Percentiles rank a stretch among this genome's conserved stretches.
Conservation (phyloP, 2,329 filamentous ascomycete species). For the Calonectria ilicicola region DNA sequence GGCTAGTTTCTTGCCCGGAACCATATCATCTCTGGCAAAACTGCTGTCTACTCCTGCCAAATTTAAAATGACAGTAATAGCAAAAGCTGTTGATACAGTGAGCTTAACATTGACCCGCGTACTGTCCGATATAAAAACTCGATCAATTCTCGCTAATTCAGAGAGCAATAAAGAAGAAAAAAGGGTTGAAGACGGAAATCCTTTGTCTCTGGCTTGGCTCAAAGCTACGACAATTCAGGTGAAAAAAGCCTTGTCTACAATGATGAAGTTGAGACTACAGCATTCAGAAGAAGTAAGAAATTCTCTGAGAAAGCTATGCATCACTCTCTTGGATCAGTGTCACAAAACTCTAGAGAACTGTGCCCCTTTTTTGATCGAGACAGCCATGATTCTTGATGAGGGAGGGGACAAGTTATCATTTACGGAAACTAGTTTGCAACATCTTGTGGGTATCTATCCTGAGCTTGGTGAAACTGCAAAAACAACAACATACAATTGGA, state of each 20-base stretch:
- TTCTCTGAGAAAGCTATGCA: conserved; percentile 77
- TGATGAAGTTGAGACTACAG: conserved; percentile 81
- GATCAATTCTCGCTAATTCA: conserved; percentile 56
- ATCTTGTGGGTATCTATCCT: conserved; percentile 72
- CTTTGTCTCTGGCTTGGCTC: conserved; percentile 74
- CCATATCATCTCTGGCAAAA: conserved; percentile 84
- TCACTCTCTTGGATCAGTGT: conserved; percentile 83
- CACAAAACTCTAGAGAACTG: conserved; percentile 78
- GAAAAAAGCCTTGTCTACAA: conserved; percentile 82
- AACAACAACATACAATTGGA: conserved; percentile 82
- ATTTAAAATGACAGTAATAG: conserved; percentile 69
- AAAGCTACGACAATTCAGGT: conserved; percentile 84
- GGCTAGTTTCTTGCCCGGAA: conserved; percentile 88
- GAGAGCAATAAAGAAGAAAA: conserved; percentile 41
- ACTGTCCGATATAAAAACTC: conserved; percentile 68
- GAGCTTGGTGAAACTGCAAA: conserved; percentile 75
- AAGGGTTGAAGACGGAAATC: conserved; percentile 45
- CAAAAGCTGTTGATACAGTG: conserved; percentile 70
- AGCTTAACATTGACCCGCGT: conserved; percentile 65
- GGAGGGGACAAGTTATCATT: conserved; percentile 55
- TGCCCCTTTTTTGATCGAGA: conserved; percentile 80
- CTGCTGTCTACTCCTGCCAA: conserved; percentile 76
- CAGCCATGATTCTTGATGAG: conserved; percentile 76
- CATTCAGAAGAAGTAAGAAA: conserved; percentile 75
- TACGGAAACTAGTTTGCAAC: conserved; percentile 65